Base-by-base conservation (phyloP, 2,329 filamentous ascomycete species). In the Aureobasidium melanogenum region DNA sequence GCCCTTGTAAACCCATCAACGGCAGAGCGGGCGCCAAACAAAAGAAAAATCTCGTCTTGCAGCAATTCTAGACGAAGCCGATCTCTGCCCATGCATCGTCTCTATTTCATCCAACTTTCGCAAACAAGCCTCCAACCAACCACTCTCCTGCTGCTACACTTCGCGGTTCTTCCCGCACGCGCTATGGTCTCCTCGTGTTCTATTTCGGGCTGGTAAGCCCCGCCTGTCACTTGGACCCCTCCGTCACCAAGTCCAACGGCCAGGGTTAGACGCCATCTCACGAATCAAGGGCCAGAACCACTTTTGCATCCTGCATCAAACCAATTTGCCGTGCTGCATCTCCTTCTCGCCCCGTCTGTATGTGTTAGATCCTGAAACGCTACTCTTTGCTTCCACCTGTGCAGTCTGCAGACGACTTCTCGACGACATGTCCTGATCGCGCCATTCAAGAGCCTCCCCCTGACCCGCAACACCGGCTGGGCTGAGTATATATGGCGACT, bases 11-110 rank as follows among this genome's bases (percentile, higher is more conserved):
- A 47, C 41, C 41, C 32, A 17, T 30, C 52, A 19, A 34, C 41
- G 52, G 51, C 51, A 43, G 51, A 28, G 38, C 39, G 28, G 41
- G 54, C 54, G 39, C 54, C 43, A 58, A 47, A 58, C 41, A 56
- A 58, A 38, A 30, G 38, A 47, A 57, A 47, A 38, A 26, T 28
- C 30, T 47, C 19, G 14, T 38, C 43, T 17, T 46, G 5, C 17
- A 58, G 54, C 54, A 58, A 58, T 58, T 58, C 54, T 58, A 58
- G 38, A 58, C 54, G 54, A 47, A 58, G 54, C 54, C 52, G 54
- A 58, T 58, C 43, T 44, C n/a, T 57, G 54, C 43, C 54, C 41
- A 47, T 46, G 41, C 54, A 58, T 58, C 54, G 41, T 46, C 52
- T 56, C 39, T 56, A 32, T 39, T 39, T 19, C 52, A 55, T 43